Evolutionary conservation across 106 monocot species (phyloP), one percentile per base, ranked within the genome.

Genomic region (Hemerocallis citrina): DNA sequence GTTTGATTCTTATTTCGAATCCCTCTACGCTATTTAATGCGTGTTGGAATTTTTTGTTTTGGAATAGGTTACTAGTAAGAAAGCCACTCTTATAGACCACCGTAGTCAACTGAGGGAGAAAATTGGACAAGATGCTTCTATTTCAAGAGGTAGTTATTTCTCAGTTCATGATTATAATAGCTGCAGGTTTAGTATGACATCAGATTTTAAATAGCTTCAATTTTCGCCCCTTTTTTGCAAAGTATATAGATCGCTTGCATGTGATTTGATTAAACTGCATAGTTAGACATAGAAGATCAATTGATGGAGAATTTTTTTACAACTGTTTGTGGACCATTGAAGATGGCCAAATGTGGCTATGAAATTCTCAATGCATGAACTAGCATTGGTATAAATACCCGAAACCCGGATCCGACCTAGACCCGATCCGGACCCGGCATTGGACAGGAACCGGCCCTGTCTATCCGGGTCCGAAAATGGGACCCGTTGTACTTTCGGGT

Each of bases 51-150:
- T 19, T 34, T 23, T 4, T 31, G 15, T 17, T 52, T 22, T 17
- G 28, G 49, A 17, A 50, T 47, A 98, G 96, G 96, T 98, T 16
- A 98, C 96, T 4, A 80, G 81, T 60, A 98, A 98, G 77, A 98
- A 98, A 72, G 81, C 88, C 37, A 76, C 96, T 68, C 73, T 91
- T 33, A 82, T 98, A 62, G 91, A 92, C 13, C 88, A 85, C 19
- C 79, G 75, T 55, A 71, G 63, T 33, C 81, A 77, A 56, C 63
- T 98, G 65, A 98, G 68, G 61, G 80, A 98, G 42, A 87, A 88
- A 34, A 19, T 91, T 52, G 96, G 84, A 67, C 61, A 62, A 16
- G 79, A 80, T 42, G 78, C 85, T 52, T 77, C 67, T 24, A 88
- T 92, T 68, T 91, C 82, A 61, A 87, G 37, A 57, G 96, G 95